These are phyloP conservation scores for Lojkania enalia DNA, from an alignment of 2,329 filamentous ascomycete genomes.

Conservation along the genomic window DNA sequence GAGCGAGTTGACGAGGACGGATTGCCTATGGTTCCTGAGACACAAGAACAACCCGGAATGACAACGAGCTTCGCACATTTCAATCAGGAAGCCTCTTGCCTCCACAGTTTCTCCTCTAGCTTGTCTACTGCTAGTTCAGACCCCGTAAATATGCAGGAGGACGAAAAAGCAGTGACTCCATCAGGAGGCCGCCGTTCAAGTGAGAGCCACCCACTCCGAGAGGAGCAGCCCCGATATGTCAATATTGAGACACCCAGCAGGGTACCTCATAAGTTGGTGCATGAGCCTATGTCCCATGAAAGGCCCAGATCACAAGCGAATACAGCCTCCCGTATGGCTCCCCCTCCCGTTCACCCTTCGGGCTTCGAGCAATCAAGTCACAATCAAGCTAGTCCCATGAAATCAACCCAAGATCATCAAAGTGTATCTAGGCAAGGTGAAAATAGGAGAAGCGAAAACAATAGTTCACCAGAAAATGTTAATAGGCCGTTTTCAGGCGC, in stretches of 20 bases:
- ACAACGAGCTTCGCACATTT: constrained; percentile 6
- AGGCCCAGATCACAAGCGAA: constrained; percentile 38
- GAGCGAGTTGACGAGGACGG: constrained; percentile 8
- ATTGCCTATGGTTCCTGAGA: constrained; percentile 15
- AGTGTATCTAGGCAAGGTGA: too few species aligned
- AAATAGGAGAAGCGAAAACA: too few species aligned
- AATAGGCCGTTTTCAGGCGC: too few species aligned
- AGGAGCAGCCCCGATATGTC: neutral
- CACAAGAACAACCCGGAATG: constrained; percentile 10
- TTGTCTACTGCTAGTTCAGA: constrained; percentile 15
- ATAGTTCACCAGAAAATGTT: too few species aligned
- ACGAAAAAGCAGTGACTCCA: neutral
- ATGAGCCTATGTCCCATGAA: constrained; percentile 12
- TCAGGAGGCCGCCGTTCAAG: neutral
- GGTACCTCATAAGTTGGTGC: neutral
- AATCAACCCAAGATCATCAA: too few species aligned
- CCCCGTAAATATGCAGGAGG: constrained; percentile 1
- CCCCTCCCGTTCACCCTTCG: too few species aligned
- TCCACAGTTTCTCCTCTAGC: constrained; percentile 8
- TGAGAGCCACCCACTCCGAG: neutral
- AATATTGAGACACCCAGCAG: neutral
- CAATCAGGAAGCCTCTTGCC: neutral
- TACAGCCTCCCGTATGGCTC: constrained; percentile 35
- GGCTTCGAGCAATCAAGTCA: too few species aligned
- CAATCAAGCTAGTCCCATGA: too few species aligned